phyloP scores from a whole-genome alignment of 345 rosid species.

The Aegle marmelos region DNA sequence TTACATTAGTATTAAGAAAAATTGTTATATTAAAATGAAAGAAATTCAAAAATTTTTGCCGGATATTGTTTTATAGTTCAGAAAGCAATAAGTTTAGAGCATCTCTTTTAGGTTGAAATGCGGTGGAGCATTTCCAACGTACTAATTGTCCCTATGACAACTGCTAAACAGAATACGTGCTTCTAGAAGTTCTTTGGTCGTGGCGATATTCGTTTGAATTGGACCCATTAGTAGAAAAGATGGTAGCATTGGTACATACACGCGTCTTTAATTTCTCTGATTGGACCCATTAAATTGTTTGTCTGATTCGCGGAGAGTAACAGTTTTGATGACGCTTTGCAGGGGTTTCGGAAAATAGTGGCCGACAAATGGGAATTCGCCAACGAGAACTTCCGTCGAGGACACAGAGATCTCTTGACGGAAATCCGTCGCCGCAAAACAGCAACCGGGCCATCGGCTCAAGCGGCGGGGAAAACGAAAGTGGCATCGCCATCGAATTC shows the following conservation, averaged over 20 bases:
- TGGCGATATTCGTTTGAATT: too few relatives aligned
- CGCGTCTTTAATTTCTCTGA: background rate
- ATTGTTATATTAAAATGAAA: too few relatives aligned
- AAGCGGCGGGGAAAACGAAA: constrained; percentile 22
- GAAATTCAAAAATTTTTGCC: background rate
- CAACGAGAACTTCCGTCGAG: constrained; percentile 65
- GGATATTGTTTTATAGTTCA: background rate
- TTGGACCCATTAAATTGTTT: background rate
- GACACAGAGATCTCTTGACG: constrained; percentile 43
- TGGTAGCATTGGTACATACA: too few relatives aligned
- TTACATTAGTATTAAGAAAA: too few relatives aligned
- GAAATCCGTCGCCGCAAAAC: constrained; percentile 65
- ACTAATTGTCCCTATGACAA: background rate
- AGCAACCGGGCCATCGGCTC: constrained; percentile 19
- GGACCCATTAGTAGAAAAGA: too few relatives aligned
- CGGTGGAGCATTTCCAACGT: too few relatives aligned
- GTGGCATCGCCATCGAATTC: constrained; percentile 52
- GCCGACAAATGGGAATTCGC: constrained; percentile 90
- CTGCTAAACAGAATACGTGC: background rate
- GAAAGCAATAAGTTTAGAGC: background rate
- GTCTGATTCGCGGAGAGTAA: too few relatives aligned
- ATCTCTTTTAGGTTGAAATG: too few relatives aligned
- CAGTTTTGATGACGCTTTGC: background rate
- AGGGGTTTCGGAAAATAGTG: constrained; percentile 78
- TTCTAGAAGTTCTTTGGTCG: background rate